Evolutionary conservation across 768 basidiomycete species (phyloP), one percentile per base, ranked within the genome.

Genomic region (Mycena chlorophos): DNA sequence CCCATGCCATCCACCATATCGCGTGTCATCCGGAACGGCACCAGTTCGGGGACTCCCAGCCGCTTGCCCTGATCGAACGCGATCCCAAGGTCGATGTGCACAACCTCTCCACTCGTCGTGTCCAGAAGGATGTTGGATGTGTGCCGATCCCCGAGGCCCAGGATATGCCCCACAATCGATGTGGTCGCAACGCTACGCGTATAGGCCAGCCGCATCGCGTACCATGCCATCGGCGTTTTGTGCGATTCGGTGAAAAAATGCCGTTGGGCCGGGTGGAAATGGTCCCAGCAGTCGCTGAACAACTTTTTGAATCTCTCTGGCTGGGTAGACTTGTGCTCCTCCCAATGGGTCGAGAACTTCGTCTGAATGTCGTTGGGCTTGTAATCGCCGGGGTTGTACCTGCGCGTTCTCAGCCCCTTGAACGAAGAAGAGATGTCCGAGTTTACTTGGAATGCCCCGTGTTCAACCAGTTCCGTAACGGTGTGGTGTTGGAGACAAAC

Each of bases 1-100:
- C 97, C 96, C 77, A 99, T 84, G 0, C 94, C 96, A 68, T 99
- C 96, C 17, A 98, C 84, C 67, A 98, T 86, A 68, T 99, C 94
- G 34, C 84, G 80, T 0, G 97, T 98, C 76, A 98, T 83, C 20
- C 96, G 86, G 80, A 99, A 98, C 0, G 96, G 97, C 0, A 98
- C 93, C 22, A 79, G 80, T 69, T 99, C 96, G 0, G 95, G 93
- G 23, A 94, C 76, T 0, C 72, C 75, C 2, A 98, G 76, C 5
- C 83, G 73, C 65, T 88, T 89, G 3, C 96, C 96, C 92, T 97
- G 92, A 57, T 97, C 97, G 70, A 99, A 98, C 0, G 94, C 94
- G 56, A 98, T 94, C 1, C 96, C 96, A 1, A 98, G 77, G 70
- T 99, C 96, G 51, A 99, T 99, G 68, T 97, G 94, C 5, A 98